Evolutionary conservation across 371 early-diverging fungal genomes (phyloP).

Genomic region (Nematocida sp.): DNA sequence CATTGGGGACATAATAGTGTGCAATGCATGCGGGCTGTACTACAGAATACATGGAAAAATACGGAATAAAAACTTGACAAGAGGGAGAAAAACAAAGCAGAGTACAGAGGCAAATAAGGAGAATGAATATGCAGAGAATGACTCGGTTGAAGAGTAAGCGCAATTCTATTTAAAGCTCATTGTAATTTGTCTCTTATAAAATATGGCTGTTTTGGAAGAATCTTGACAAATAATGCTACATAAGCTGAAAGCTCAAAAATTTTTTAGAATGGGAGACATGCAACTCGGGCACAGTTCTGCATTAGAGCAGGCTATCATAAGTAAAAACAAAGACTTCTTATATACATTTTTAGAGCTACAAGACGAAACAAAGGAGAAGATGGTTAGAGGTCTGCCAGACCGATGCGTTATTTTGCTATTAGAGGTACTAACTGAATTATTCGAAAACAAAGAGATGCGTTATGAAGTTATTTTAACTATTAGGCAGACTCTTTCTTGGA

Average conservation of each 20-base stretch:
- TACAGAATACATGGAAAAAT: conserved; percentile 66
- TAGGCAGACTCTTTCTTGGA: conserved; percentile 23
- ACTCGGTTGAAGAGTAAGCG: too few species aligned
- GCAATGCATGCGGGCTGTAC: conserved; percentile 71
- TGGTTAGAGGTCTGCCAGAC: conserved; percentile 24
- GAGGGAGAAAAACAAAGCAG: conserved; percentile 19
- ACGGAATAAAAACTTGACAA: conserved; percentile 11
- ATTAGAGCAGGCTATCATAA: conserved; percentile 54
- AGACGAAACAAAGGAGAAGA: conserved; percentile 28
- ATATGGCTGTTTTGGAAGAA: too few species aligned
- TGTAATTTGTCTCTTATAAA: too few species aligned
- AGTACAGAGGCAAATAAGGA: background rate
- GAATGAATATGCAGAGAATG: background rate
- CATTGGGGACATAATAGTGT: conserved; percentile 60
- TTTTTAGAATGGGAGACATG: conserved; percentile 5
- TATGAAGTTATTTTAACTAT: conserved; percentile 33
- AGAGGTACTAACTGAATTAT: conserved; percentile 32
- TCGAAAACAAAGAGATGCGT: conserved; percentile 55
- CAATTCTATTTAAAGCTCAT: too few species aligned
- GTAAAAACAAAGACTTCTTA: conserved; percentile 42
- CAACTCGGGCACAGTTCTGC: background rate
- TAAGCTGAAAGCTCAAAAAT: background rate
- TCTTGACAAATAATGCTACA: too few species aligned
- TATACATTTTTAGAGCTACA: conserved; percentile 37
- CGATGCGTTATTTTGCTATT: conserved; percentile 20